Base-by-base conservation (phyloP, 169 alveolate species). In the Eimeria zaria region DNA sequence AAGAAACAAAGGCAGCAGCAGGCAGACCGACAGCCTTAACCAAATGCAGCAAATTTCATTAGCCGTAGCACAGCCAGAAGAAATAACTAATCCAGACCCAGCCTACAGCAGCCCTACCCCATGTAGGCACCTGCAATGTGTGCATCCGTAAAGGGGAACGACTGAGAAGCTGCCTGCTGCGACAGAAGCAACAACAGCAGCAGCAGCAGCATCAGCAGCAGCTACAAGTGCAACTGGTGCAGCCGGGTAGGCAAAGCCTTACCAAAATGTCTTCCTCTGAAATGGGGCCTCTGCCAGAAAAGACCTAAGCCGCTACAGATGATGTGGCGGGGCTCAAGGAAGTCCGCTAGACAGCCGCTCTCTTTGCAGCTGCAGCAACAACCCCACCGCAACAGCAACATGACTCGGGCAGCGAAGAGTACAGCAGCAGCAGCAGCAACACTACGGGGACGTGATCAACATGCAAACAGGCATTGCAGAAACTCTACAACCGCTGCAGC, bases 241-340 rank as follows among this genome's bases (percentile, higher is more conserved):
- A 83, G 73, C 62, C 64, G 53, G 51, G 27, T 60, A 7, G 53
- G 46, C 0, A 53, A 39, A 39, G 24, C 48, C 95, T 58, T 22
- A 95, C 95, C 97, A 44, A 74, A 95, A 22, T 67, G 80, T 6
- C 60, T 36, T 36, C 95, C 91, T 36, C 84, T 83, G 64, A 87
- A 95, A 1, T 76, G 88, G 11, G 95, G 95, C 27, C 95, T 81
- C 7, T 84, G 90, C 71, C 90, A 95, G 67, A 95, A 84, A 84
- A 95, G 85, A 22, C 91, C 89, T 8, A 67, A 30, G 73, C 95
- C 78, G 33, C 90, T 91, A 27, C 89, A 90, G 83, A 95, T 27
- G 58, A 87, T 30, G 39, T 87, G 90, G 51, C 97, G 95, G 41
- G 97, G 95, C 84, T 95, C 97, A 30, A 95, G 41, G 87, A 78